Evolutionary conservation across 2,329 filamentous ascomycete species (phyloP).

Genomic region (Chaetomium globosum): DNA sequence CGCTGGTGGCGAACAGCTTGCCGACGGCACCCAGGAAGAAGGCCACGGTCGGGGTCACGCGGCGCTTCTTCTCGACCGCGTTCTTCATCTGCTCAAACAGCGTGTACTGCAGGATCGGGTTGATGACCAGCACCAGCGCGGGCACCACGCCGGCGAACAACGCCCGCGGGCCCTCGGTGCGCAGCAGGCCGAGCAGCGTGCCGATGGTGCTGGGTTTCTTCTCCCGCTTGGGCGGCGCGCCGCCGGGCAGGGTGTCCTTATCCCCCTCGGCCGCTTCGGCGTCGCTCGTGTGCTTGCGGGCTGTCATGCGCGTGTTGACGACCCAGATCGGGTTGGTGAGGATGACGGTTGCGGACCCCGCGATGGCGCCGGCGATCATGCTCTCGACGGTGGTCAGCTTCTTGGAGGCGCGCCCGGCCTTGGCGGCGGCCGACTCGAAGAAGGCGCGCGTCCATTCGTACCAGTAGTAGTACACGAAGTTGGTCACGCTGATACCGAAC

Average conservation of each 20-base stretch:
- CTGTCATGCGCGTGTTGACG: conserved; percentile 97
- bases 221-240: conserved; percentile 37
- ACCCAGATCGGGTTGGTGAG: conserved; percentile 99
- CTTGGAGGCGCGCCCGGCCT: conserved; percentile 71
- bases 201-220: conserved; percentile 73
- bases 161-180: conserved; percentile 79
- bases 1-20: conserved; percentile 88
- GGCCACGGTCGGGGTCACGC: conserved; percentile 80
- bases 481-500: conserved; percentile 97
- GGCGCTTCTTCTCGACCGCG: conserved; percentile 69
- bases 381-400: conserved; percentile 89
- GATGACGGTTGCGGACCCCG: conserved; percentile 90
- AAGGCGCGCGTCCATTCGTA: conserved; percentile 94
- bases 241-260: conserved; percentile 36
- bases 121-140: conserved; percentile 91
- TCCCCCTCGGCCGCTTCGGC: conserved; percentile 41
- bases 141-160: conserved; percentile 92
- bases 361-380: conserved; percentile 93
- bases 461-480: conserved; percentile 99
- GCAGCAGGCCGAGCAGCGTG: conserved; percentile 78
- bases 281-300: conserved; percentile 63
- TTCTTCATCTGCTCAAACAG: conserved; percentile 99
- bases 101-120: conserved; percentile 97
- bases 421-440: conserved; percentile 77
- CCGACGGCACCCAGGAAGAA: conserved; percentile 91